Conservation (phyloP, 2,329 filamentous ascomycete species). For the Periconia digitata region DNA sequence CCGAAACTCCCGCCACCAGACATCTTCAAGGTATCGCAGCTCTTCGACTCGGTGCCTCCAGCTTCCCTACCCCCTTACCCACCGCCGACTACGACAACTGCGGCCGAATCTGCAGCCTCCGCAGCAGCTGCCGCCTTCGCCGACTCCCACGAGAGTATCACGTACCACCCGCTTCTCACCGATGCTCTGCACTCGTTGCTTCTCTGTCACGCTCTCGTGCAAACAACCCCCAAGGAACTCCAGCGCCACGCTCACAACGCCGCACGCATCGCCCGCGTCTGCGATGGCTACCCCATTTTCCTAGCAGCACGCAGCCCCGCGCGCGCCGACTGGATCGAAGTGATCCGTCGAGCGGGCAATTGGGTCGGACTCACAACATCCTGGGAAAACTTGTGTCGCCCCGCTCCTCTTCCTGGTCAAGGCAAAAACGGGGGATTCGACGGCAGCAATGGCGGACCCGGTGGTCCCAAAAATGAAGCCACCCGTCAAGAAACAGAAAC, state of each 20-base stretch:
- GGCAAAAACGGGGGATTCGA: conserved; percentile 3
- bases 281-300: conserved; percentile 80
- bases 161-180: conserved; percentile 77
- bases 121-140: conserved; percentile 41
- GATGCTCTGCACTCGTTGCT: conserved; percentile 79
- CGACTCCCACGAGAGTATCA: conserved; percentile 65
- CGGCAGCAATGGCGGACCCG: background rate
- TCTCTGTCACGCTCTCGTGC: conserved; percentile 75
- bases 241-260: conserved; percentile 81
- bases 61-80: conserved; percentile 70
- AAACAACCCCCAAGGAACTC: conserved; percentile 76
- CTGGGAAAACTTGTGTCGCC: conserved; percentile 71
- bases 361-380: conserved; percentile 66
- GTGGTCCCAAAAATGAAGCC: conserved; percentile 5
- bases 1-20: conserved; percentile 53
- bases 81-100: conserved; percentile 31
- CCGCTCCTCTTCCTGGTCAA: conserved; percentile 46
- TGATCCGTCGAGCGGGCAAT: conserved; percentile 67
- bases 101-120: conserved; percentile 28
- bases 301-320: conserved; percentile 70
- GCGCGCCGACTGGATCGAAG: conserved; percentile 78
- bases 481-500: conserved; percentile 49
- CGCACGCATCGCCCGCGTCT: conserved; percentile 70
- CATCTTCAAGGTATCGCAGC: conserved; percentile 60
- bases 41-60: conserved; percentile 72